phyloP scores from a whole-genome alignment of 371 early-diverging fungal species.

The Actinomortierella wolfii region DNA sequence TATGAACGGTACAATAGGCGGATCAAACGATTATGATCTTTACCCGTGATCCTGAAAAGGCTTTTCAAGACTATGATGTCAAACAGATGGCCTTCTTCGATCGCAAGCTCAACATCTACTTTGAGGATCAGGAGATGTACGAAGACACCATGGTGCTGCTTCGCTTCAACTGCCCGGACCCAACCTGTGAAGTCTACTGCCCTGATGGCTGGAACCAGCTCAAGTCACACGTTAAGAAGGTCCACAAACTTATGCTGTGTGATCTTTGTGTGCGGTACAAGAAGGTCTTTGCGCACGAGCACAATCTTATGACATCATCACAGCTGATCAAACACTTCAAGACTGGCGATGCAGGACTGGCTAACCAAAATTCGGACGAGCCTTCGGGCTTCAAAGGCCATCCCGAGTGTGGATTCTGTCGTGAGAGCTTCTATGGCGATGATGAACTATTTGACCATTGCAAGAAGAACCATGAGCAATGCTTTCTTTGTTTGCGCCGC shows the following conservation, averaged over 20 bases:
- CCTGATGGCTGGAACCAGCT: constrained; percentile 82
- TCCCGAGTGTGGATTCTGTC: constrained; percentile 91
- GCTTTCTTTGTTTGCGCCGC: constrained; percentile 83
- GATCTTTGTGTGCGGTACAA: constrained; percentile 88
- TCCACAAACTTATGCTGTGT: constrained; percentile 79
- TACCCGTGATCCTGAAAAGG: constrained; percentile 64
- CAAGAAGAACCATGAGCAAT: constrained; percentile 92
- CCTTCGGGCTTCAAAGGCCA: constrained; percentile 88
- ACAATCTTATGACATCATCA: constrained; percentile 72
- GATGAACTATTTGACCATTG: constrained; percentile 95
- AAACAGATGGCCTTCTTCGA: constrained; percentile 61
- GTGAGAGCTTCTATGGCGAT: constrained; percentile 77
- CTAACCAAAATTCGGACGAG: constrained; percentile 62
- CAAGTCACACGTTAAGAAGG: constrained; percentile 77
- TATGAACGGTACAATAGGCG: too few species aligned
- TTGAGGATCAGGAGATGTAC: constrained; percentile 74
- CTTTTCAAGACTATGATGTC: constrained; percentile 56
- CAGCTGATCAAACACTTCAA: constrained; percentile 75
- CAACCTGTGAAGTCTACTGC: constrained; percentile 71
- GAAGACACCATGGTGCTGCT: constrained; percentile 75
- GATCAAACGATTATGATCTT: constrained; percentile 76
- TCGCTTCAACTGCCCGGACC: constrained; percentile 86
- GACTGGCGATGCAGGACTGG: constrained; percentile 62
- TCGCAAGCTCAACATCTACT: constrained; percentile 70
- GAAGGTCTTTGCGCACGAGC: constrained; percentile 91